Base-by-base conservation (phyloP, 129 eudicot species). In the Sambucus nigra region DNA sequence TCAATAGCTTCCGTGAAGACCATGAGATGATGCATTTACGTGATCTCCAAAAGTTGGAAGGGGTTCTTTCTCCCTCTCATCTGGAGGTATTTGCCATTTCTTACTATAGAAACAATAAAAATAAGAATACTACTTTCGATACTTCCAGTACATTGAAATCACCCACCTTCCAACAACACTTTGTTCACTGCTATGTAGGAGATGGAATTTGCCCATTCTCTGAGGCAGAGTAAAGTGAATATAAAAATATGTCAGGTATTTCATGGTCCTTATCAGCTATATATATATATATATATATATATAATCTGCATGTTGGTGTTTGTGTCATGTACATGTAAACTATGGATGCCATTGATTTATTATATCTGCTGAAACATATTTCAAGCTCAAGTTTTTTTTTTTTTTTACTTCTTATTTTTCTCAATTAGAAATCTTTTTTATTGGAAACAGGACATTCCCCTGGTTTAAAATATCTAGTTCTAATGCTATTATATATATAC, bases 51-150 rank as follows among this genome's bases (percentile, higher is more conserved):
- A 91, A 86, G 44, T 70, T 91, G 65, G 95, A 91, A 86, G 94
- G 99, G 35, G 99, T 91, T 61, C 94, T 91, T 59, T 85, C 99
- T 53, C 99, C 99, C 53, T 91, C 99, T 55, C 99, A 91, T 70
- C 80, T 91, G 46, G 89, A 91, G 97, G 97, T 29, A 70, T 40
- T 68, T 12, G 13, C 9, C 42, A 35, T 35, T 15, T 7, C 13
- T 35, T 12, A 35, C 8, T 2, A 35, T 7, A 35, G 13, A 31
- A 31, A 31, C 5, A 31, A 31, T 5, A 31, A 31, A 31, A 31
- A 9, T 3, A 31, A 31, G 9, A 9, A 18, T 45, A 53, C 40
- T 65, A 25, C 23, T 25, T 47, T 38, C 13, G 47, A 5, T 53
- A 46, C n/a, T 42, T 38, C 47, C 25, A 16, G 11, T 14, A 33